Base-by-base conservation (phyloP, 768 basidiomycete species). In the Piloderma croceum region DNA sequence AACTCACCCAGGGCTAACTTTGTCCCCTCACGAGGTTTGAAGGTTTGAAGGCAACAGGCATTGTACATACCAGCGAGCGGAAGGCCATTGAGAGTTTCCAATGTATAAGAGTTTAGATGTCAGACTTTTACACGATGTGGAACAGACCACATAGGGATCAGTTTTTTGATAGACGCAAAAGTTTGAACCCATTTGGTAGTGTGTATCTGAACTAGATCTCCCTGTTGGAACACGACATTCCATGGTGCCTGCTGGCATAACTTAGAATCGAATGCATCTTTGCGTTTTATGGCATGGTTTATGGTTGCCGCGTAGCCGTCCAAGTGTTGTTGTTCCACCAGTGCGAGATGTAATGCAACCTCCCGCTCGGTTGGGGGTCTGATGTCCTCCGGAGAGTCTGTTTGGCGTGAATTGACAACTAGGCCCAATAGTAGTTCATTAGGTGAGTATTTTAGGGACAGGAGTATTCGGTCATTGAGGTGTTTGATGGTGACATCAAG, bases 141-240 rank as follows among this genome's bases (percentile, higher is more conserved):
- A 7, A 38, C 39, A 3, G 60, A 64, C 60, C 61, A 67, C n/a
- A n/a, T n/a, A n/a, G n/a, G n/a, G n/a, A n/a, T n/a, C n/a, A n/a
- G n/a, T n/a, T n/a, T n/a, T n/a, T n/a, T n/a, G n/a, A n/a, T n/a
- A n/a, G n/a, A n/a, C n/a, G n/a, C n/a, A n/a, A n/a, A n/a, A n/a
- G n/a, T 65, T 35, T 53, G 44, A 21, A 56, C 58, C n/a, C n/a
- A n/a, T n/a, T n/a, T n/a, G n/a, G n/a, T n/a, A 10, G 51, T 27
- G 18, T 57, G 57, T 0, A 64, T 44, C 43, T 67, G 63, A 4
- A 63, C 58, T 2, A 67, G 51, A 7, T 63, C 41, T 0, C 59
- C 57, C 7, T 11, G 9, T 3, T 39, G 5, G 44, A 65, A 66
- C 2, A 42, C 25, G 4, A 60, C 52, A 13, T 47, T 54, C 1